These are phyloP conservation scores for Ogataea pilisensis DNA, from an alignment of 805 yeast species.

Conservation along the genomic window DNA sequence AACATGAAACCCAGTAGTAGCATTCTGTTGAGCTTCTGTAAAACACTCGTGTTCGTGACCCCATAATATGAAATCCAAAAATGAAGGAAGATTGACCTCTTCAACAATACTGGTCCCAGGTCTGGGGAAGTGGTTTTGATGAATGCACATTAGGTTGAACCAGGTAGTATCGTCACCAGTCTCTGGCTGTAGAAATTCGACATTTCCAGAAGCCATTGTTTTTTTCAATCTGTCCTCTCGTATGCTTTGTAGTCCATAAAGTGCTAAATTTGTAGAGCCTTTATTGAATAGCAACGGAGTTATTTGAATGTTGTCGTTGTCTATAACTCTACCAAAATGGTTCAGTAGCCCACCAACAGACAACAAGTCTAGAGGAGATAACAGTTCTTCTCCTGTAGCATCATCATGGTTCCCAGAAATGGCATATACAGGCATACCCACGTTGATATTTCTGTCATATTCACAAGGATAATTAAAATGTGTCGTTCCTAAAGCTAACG, in stretches of 20 bases:
- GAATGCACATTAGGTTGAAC: conserved; percentile 84
- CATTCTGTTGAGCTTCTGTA: conserved; percentile 59
- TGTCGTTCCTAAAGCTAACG: conserved; percentile 49
- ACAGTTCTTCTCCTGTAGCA: conserved; percentile 78
- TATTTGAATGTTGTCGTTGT: conserved; percentile 69
- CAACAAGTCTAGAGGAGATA: conserved; percentile 83
- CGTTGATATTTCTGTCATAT: conserved; percentile 86
- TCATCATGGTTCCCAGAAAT: conserved; percentile 97
- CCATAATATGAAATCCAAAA: conserved; percentile 85
- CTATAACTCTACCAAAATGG: conserved; percentile 80
- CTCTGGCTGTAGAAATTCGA: conserved; percentile 71
- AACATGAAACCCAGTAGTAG: conserved; percentile 64
- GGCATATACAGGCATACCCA: conserved; percentile 85
- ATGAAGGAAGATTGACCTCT: conserved; percentile 75
- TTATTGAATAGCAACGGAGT: conserved; percentile 78
- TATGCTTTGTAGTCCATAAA: conserved; percentile 85
- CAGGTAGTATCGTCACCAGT: conserved; percentile 52
- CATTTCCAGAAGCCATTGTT: conserved; percentile 75
- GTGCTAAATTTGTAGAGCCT: conserved; percentile 75
- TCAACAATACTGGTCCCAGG: conserved; percentile 81
- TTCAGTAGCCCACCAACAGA: conserved; percentile 80
- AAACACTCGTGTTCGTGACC: conserved; percentile 98
- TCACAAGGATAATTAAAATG: conserved; percentile 74
- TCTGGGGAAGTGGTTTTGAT: conserved; percentile 85
- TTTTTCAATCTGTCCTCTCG: conserved; percentile 85